A percentile compares a stretch with the other conserved stretches of the same genome.
Evolutionary conservation across 1,139 yeast genomes (phyloP).

Genomic region (Blastobotrys ciferrii): DNA sequence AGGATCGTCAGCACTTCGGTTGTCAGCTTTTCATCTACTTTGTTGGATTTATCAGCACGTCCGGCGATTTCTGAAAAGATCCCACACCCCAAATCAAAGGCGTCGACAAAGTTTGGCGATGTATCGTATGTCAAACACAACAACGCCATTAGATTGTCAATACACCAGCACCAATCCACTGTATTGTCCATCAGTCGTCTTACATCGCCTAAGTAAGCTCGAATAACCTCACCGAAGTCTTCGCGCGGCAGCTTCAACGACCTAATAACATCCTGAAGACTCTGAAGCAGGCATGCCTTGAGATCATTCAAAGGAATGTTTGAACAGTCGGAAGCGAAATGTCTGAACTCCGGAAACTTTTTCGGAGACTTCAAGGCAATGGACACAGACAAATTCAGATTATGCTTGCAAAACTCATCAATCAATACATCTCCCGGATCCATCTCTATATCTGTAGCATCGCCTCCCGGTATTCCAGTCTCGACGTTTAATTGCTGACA

Average conservation of each 20-base stretch:
- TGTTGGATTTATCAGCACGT: conserved; percentile 4
- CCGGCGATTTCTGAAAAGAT: conserved; percentile 10
- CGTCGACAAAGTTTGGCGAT: conserved; percentile 17
- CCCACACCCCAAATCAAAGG: conserved; percentile 20
- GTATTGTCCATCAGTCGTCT: conserved; percentile 14
- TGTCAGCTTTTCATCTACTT: conserved; percentile 11
- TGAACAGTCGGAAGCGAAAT: conserved; percentile 4
- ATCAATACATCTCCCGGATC: conserved; percentile 1
- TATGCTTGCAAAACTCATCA: not conserved
- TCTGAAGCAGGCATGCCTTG: conserved; percentile 1
- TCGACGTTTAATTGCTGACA: not conserved
- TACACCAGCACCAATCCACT: conserved; percentile 17
- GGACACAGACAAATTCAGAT: not conserved
- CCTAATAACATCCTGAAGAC: conserved; percentile 2
- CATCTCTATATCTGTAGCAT: too few species aligned
- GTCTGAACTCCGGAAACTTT: not conserved
- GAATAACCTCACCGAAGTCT: conserved; percentile 11
- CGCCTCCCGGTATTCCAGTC: not conserved
- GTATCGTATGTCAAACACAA: conserved; percentile 11
- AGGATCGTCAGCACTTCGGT: conserved; percentile 16
- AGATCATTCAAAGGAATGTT: not conserved
- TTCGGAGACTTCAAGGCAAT: not conserved
- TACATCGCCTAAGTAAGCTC: conserved; percentile 9
- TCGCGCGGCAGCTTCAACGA: not conserved
- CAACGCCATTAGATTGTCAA: conserved; percentile 18